Conservation (phyloP, 352 stramenopile species). For the Globisporangium okanoganense region DNA sequence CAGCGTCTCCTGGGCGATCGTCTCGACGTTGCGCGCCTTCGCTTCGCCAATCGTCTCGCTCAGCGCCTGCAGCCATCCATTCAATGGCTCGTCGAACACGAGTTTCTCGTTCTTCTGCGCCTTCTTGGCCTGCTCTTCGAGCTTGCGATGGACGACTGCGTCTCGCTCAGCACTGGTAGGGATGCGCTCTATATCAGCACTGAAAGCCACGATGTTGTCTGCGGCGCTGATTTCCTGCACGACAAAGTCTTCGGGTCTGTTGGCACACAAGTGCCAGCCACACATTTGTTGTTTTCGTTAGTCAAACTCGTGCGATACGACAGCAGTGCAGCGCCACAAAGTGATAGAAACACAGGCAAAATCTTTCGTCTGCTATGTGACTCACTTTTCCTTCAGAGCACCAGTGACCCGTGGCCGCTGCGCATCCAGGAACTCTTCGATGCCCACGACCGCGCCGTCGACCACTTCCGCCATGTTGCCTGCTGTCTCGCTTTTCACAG, state of each 20-base stretch:
- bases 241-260: constrained; percentile 58
- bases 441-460: constrained; percentile 32
- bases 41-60: constrained; percentile 21
- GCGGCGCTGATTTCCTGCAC: constrained; percentile 60
- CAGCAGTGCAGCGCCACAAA: background rate
- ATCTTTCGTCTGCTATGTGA: too few species aligned
- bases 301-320: background rate
- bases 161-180: constrained; percentile 34
- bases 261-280: constrained; percentile 2
- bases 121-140: constrained; percentile 17
- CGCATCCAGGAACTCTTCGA: constrained; percentile 37
- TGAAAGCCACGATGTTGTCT: constrained; percentile 37
- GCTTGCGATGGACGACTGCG: constrained; percentile 26
- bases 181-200: constrained; percentile 18
- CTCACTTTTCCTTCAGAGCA: constrained; percentile 45
- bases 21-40: constrained; percentile 14
- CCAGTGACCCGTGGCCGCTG: constrained; percentile 18
- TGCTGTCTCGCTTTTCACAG: background rate
- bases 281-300: background rate
- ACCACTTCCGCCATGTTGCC: background rate
- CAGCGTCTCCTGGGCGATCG: constrained; percentile 19
- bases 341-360: too few species aligned
- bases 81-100: constrained; percentile 42
- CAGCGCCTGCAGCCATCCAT: constrained; percentile 50
- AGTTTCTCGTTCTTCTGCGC: constrained; percentile 38